phyloP scores from a whole-genome alignment of 192 early-diverging fungal species.

The Entomortierella chlamydospora region DNA sequence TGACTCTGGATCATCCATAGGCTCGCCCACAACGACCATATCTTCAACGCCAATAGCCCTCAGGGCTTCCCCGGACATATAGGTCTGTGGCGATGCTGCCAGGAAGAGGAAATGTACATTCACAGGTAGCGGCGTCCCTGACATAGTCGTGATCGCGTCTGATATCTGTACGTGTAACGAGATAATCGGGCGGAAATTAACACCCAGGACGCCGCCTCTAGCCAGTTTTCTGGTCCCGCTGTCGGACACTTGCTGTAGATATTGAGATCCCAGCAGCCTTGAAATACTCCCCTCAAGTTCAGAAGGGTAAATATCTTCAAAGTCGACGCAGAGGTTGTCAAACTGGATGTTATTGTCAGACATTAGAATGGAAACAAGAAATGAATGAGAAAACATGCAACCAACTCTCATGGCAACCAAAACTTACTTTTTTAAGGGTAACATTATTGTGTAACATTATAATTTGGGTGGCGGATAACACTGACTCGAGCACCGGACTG shows the following conservation, averaged over 20 bases:
- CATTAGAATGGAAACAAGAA: neutral
- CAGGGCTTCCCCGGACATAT: conserved; percentile 19
- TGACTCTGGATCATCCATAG: neutral
- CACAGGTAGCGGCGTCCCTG: conserved; percentile 14
- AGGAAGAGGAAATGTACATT: conserved; percentile 34
- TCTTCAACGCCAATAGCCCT: conserved; percentile 31
- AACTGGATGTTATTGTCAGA: neutral
- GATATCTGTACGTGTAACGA: conserved; percentile 34
- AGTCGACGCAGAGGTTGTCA: conserved; percentile 24
- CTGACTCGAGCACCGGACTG: too few species aligned
- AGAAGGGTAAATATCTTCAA: conserved; percentile 17
- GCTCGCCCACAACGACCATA: conserved; percentile 18
- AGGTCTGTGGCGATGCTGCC: conserved; percentile 23
- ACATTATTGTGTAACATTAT: too few species aligned
- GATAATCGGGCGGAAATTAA: conserved; percentile 17
- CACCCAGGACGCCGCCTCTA: conserved; percentile 14
- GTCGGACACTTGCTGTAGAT: neutral
- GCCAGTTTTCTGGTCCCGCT: neutral
- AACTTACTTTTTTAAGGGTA: too few species aligned
- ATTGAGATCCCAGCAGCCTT: neutral
- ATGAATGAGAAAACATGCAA: too few species aligned
- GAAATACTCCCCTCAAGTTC: conserved; percentile 11
- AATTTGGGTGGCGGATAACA: too few species aligned
- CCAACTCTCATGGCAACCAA: too few species aligned
- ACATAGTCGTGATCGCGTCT: conserved; percentile 14